Conservation (phyloP, 1,284 basidiomycete species). For the Boletus semigastroideus region DNA sequence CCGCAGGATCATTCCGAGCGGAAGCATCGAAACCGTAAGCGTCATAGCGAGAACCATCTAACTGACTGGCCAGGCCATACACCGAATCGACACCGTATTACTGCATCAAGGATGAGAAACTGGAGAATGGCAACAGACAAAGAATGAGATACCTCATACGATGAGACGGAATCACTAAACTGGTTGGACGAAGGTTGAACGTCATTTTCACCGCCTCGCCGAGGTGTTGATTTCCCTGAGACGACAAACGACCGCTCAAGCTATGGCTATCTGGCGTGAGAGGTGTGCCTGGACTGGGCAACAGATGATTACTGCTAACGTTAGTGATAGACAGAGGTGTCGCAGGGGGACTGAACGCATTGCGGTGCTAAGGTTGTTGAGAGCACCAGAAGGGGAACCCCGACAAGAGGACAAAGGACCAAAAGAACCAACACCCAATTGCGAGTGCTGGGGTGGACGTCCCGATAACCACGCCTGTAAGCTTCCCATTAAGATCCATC, state of each 20-base stretch:
- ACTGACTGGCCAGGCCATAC: slow-evolving; percentile 51
- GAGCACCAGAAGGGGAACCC: slow-evolving; percentile 63
- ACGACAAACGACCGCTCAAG: slow-evolving; percentile 59
- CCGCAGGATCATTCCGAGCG: slow-evolving; percentile 38
- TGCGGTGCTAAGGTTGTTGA: slow-evolving; percentile 59
- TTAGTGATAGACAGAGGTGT: slow-evolving; percentile 62
- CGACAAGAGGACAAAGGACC: slow-evolving; percentile 55
- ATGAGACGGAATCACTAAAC: slow-evolving; percentile 58
- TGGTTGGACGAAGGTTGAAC: slow-evolving; percentile 66
- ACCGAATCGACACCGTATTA: slow-evolving; percentile 62
- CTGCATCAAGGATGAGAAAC: slow-evolving; percentile 26
- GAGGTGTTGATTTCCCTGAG: slow-evolving; percentile 49
- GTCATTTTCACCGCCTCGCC: slow-evolving; percentile 50
- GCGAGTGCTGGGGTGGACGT: slow-evolving; percentile 66
- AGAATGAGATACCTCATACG: slow-evolving; percentile 47
- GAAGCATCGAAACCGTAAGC: slow-evolving; percentile 64
- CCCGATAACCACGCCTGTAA: slow-evolving; percentile 50
- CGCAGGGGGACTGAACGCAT: slow-evolving; percentile 74
- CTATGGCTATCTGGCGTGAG: slow-evolving; percentile 58
- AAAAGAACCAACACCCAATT: slow-evolving; percentile 47
- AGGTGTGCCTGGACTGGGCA: slow-evolving; percentile 71
- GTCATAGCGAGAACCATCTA: slow-evolving; percentile 58
- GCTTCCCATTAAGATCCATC: slow-evolving; percentile 48
- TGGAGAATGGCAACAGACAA: neutral
- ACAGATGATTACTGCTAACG: slow-evolving; percentile 45